phyloP scores from a whole-genome alignment of 2,329 filamentous ascomycete species.

The Penicillium concentricum region DNA sequence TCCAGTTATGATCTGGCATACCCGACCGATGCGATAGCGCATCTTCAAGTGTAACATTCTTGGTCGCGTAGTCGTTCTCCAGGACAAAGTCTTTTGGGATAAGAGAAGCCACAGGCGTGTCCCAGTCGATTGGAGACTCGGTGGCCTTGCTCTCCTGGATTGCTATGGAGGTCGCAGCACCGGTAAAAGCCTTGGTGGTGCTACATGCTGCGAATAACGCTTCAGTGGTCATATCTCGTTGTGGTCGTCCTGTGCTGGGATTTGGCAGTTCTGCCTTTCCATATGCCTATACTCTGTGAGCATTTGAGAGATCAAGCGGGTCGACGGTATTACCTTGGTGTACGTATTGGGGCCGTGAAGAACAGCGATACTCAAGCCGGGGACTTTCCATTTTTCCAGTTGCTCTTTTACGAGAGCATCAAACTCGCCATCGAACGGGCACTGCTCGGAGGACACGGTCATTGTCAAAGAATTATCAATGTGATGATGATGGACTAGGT shows the following conservation, averaged over 20 bases:
- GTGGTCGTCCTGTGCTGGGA: background rate
- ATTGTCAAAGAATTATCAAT: background rate
- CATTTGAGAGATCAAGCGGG: background rate
- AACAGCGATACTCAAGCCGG: slow-evolving; percentile 29
- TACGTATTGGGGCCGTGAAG: slow-evolving; percentile 25
- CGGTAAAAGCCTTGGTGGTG: slow-evolving; percentile 31
- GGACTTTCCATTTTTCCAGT: slow-evolving; percentile 29
- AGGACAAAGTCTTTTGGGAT: slow-evolving; percentile 37
- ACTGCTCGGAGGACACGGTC: background rate
- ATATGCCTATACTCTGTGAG: slow-evolving; percentile 22
- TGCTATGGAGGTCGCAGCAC: slow-evolving; percentile 19
- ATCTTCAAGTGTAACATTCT: slow-evolving; percentile 33
- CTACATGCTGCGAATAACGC: slow-evolving; percentile 25
- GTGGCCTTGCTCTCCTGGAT: slow-evolving; percentile 20
- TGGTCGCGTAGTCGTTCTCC: slow-evolving; percentile 26
- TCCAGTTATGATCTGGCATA: slow-evolving; percentile 21
- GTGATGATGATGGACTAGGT: background rate
- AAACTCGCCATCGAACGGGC: slow-evolving; percentile 10
- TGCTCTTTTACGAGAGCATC: slow-evolving; percentile 17
- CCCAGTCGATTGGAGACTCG: slow-evolving; percentile 30
- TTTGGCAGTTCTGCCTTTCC: slow-evolving; percentile 26
- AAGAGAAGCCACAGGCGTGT: slow-evolving; percentile 35
- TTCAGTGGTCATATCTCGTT: slow-evolving; percentile 19
- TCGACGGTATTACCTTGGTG: slow-evolving; percentile 19
- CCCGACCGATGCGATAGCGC: slow-evolving; percentile 35